Evolutionary conservation across 2,329 filamentous ascomycete species (phyloP), one percentile per base, ranked within the genome.

Genomic region (Thielaviopsis ethacetica): DNA sequence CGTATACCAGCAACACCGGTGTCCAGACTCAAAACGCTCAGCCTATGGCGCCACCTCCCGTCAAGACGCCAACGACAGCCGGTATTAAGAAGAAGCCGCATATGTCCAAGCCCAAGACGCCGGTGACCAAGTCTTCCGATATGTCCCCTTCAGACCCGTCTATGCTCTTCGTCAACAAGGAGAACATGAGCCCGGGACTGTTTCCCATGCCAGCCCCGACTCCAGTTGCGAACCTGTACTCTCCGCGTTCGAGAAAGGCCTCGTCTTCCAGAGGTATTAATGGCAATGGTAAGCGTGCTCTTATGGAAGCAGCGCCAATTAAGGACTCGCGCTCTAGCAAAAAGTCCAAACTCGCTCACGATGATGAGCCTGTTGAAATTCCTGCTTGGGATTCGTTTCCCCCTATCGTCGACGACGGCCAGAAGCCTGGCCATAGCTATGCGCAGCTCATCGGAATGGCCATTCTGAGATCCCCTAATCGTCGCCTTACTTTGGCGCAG

Each of bases 361-460:
- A 61, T 7, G 53, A 59, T 1, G 50, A 59, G 21, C 27, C 26
- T n/a, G 44, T 59, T 10, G 53, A 62, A 44, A 57, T 63, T 4
- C 87, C 89, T 3, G 76, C 84, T 54, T 84, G 84, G 54, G 80
- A 86, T 63, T 85, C 89, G n/a, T 93, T 95, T 74, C 87, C 90
- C 5, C 71, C 76, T 5, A 82, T 96, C 34, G 75, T 85, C 60
- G 93, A 97, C 67, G 89, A 96, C 68, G 91, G 91, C 65, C 76
- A 77, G 59, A 97, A 98, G 70, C 93, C 93, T 5, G 80, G 83
- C 5, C 89, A 91, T 71, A 97, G 91, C 73, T 98, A 98, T 69
- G 91, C 93, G 21, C 87, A 86, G 65, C 79, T 98, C 65, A 97
- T 97, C 64, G 93, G 88, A 68, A 96, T 96, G 91, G 90, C 93